Percentiles rank a stretch among this genome's conserved stretches.
These are phyloP conservation scores for Neocatenulostroma microsporum DNA, from an alignment of 2,329 filamentous ascomycete species.

Conservation along the genomic window DNA sequence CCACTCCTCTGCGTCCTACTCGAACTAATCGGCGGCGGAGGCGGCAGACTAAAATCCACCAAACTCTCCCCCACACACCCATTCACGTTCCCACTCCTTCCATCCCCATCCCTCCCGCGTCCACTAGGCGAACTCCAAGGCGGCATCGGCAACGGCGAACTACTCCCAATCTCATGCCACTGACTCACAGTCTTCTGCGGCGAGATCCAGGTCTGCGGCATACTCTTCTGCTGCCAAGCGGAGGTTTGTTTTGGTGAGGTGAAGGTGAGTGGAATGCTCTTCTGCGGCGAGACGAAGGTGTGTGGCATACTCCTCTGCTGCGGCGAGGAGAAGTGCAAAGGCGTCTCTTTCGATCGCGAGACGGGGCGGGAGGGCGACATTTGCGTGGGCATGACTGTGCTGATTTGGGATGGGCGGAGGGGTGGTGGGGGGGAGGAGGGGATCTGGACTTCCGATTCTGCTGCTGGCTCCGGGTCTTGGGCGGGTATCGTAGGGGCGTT, in stretches of 20 bases:
- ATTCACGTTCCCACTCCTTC: neutral
- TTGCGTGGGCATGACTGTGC: constrained; percentile 16
- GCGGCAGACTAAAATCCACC: constrained; percentile 16
- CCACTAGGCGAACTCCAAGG: constrained; percentile 17
- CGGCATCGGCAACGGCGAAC: constrained; percentile 16
- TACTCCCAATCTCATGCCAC: constrained; percentile 6
- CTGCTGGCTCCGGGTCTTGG: neutral
- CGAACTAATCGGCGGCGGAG: constrained; percentile 15
- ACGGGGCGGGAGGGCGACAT: constrained; percentile 6
- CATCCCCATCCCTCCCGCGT: too few relatives aligned
- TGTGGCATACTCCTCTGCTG: too few relatives aligned
- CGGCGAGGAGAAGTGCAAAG: too few relatives aligned
- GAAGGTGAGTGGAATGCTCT: too few relatives aligned
- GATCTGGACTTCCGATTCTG: constrained; percentile 4
- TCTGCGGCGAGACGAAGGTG: too few relatives aligned
- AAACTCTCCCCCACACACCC: constrained; percentile 10
- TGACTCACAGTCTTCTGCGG: too few relatives aligned
- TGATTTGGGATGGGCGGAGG: constrained; percentile 13
- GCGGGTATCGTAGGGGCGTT: neutral
- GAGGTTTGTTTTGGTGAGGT: too few relatives aligned
- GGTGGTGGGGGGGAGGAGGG: constrained; percentile 15
- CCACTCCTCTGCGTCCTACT: too few relatives aligned
- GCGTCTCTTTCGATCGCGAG: neutral
- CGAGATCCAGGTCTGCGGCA: constrained; percentile 3
- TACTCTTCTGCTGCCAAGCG: too few relatives aligned